Base-by-base conservation (phyloP, 1,139 yeast species). In the Debaryomyces sp. region DNA sequence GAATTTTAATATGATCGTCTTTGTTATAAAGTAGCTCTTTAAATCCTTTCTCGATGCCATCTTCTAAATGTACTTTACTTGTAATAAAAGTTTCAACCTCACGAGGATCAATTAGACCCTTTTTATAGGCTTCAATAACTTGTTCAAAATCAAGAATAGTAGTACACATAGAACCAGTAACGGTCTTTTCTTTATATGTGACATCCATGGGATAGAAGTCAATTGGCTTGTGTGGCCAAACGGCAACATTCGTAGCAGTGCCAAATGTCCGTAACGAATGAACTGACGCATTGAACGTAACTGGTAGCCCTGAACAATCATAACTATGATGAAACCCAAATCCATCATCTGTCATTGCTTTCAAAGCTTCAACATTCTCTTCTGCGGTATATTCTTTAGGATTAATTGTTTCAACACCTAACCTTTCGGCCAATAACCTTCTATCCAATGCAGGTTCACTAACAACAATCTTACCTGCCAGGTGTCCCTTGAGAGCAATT, bases 161-260 rank as follows among this genome's bases (percentile, higher is more conserved):
- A 54, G 78, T 76, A 46, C 82, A 77, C 63, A 78, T 77, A 3
- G 82, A 76, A 1, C 83, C 84, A 43, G 75, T 70, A 41, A 75
- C 58, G 38, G 56, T 61, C 53, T 72, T 76, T 55, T 80, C 84
- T 36, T 68, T 67, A 40, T 68, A 62, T 2, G 81, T 73, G 22
- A 74, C 53, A 45, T 69, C 72, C 80, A 77, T 77, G 41, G 82
- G 82, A 52, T 66, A 66, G 51, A 71, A 71, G 10, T 62, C 64
- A 9, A 73, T 66, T 3, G 77, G 67, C 37, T 68, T 66, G 43
- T 71, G 22, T 3, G 54, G 55, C 83, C 84, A 80, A 41, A 79
- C 75, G 42, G 89, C 89, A 34, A 84, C 77, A 59, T 84, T 84
- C 44, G 84, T 82, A 5, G 87, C 86, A n/a, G 72, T 70, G 42